Conservation (phyloP, 495 filamentous ascomycete genomes). For the Penicillium subrubescens region DNA sequence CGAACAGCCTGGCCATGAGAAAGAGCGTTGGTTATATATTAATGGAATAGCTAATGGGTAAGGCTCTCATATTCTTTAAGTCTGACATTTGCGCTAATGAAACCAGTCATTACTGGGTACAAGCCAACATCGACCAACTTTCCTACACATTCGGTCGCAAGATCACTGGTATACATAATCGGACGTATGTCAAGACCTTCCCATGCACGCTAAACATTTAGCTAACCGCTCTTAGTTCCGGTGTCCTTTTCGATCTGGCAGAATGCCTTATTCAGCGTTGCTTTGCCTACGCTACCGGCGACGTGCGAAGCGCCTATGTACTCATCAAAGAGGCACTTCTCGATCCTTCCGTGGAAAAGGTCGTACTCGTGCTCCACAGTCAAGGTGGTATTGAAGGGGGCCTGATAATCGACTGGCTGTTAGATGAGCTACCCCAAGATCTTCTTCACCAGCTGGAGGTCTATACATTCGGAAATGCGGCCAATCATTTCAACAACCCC, state of each 20-base stretch:
- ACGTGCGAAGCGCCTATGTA: conserved; percentile 55
- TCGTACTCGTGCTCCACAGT: conserved; percentile 77
- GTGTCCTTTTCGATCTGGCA: conserved; percentile 72
- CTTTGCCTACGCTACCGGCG: conserved; percentile 70
- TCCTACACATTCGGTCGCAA: conserved; percentile 74
- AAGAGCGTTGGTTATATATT: conserved; percentile 43
- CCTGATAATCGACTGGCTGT: conserved; percentile 76
- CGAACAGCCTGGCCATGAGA: conserved; percentile 24
- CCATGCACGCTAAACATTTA: not conserved
- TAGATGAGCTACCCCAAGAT: conserved; percentile 71
- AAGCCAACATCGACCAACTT: conserved; percentile 70
- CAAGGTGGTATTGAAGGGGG: conserved; percentile 81
- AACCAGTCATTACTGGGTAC: conserved; percentile 48
- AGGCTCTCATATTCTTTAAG: not conserved
- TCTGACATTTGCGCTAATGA: not conserved
- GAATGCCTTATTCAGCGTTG: conserved; percentile 78
- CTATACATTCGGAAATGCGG: conserved; percentile 83
- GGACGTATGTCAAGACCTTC: conserved; percentile 49
- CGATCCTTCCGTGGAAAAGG: conserved; percentile 59
- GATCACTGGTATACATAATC: conserved; percentile 81
- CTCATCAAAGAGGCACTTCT: conserved; percentile 34
- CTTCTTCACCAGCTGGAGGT: conserved; percentile 72
- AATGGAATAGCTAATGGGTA: conserved; percentile 43
- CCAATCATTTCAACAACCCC: conserved; percentile 89
- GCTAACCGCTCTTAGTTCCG: conserved; percentile 31